Conservation (phyloP, 2,329 filamentous ascomycete genomes). For the Grosmannia penicillata region DNA sequence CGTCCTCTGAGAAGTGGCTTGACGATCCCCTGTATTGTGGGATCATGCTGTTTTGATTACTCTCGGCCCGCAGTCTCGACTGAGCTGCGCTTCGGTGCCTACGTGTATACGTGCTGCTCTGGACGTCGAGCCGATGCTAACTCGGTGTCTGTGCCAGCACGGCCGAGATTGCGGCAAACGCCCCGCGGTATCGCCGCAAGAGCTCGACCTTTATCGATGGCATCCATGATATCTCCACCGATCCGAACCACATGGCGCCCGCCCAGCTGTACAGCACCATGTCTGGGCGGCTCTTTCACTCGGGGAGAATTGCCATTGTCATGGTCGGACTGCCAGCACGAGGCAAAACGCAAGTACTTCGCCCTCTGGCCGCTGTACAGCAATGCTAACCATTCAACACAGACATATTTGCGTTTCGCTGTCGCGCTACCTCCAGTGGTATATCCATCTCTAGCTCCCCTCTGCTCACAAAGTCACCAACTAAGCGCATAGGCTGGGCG, state of each 20-base stretch:
- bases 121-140: constrained; percentile 16
- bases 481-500: constrained; percentile 72
- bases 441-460: constrained; percentile 13
- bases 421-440: constrained; percentile 86
- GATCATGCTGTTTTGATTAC: too few relatives aligned
- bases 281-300: constrained; percentile 92
- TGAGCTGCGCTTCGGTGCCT: too few relatives aligned
- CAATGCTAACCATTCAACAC: not conserved
- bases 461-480: not conserved
- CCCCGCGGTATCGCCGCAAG: constrained; percentile 76
- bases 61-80: too few relatives aligned
- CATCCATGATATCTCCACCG: constrained; percentile 83
- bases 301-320: constrained; percentile 90
- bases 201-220: constrained; percentile 96
- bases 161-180: constrained; percentile 81
- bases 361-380: not conserved
- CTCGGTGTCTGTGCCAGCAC: constrained; percentile 41
- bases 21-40: too few relatives aligned
- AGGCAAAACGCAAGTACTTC: constrained; percentile 65
- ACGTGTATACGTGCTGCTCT: too few relatives aligned
- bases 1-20: too few relatives aligned
- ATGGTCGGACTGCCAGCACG: constrained; percentile 90
- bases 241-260: constrained; percentile 61
- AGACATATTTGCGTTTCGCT: constrained; percentile 92
- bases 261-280: constrained; percentile 97